Percentiles rank a stretch among this genome's conserved stretches.
phyloP scores from a whole-genome alignment of 352 stramenopile species.

The Pythium plurisporium region DNA sequence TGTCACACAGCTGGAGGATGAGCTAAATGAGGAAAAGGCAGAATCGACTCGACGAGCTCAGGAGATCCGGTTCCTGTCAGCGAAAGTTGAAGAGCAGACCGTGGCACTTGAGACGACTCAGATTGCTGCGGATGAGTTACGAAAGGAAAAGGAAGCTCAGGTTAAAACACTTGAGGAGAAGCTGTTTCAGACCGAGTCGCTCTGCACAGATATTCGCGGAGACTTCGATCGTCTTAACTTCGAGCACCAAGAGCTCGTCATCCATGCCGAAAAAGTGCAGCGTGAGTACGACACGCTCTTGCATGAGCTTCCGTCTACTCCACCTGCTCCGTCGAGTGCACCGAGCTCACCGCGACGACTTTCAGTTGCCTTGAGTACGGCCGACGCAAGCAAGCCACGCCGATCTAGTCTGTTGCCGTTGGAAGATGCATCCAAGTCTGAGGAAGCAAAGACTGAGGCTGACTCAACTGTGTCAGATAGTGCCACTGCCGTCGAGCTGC shows the following conservation, averaged over 20 bases:
- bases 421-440: conserved; percentile 17
- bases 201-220: conserved; percentile 47
- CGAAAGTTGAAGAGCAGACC: conserved; percentile 58
- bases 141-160: conserved; percentile 63
- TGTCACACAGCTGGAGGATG: conserved; percentile 66
- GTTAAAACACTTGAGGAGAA: conserved; percentile 63
- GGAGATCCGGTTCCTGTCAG: conserved; percentile 66
- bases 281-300: conserved; percentile 62
- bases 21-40: conserved; percentile 73
- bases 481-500: neutral
- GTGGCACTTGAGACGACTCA: conserved; percentile 57
- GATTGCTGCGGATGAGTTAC: conserved; percentile 54
- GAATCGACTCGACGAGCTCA: conserved; percentile 70
- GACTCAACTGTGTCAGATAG: conserved; percentile 7
- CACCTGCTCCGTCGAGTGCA: conserved; percentile 1
- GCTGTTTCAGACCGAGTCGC: conserved; percentile 52
- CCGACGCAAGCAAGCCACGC: neutral
- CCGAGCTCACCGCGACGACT: conserved; percentile 15
- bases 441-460: conserved; percentile 26
- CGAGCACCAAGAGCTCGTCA: conserved; percentile 77
- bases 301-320: conserved; percentile 40
- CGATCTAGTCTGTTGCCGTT: neutral
- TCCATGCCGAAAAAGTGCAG: conserved; percentile 74
- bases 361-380: neutral
- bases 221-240: conserved; percentile 79